A percentile compares a stretch with the other conserved stretches of the same genome.
These are phyloP conservation scores for Vaucheria bursata DNA, from an alignment of 352 stramenopile species.

Conservation along the genomic window DNA sequence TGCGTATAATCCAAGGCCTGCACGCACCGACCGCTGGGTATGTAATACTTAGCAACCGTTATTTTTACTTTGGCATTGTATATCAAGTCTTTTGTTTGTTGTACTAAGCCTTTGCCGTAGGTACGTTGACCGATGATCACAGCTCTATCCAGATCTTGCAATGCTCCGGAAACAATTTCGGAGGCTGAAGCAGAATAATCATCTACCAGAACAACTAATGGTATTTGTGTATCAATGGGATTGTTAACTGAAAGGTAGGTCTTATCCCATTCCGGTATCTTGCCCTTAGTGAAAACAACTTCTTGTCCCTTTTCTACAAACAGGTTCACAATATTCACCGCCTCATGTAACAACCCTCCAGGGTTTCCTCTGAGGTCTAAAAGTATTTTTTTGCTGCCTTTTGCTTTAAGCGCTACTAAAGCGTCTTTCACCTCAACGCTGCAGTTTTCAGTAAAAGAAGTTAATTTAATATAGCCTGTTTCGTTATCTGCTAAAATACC, in stretches of 20 bases:
- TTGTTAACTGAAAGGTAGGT: background rate
- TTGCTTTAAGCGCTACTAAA: background rate
- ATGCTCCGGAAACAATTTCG: constrained; percentile 14
- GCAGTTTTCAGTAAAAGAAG: background rate
- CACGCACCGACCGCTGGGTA: background rate
- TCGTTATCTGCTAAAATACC: background rate
- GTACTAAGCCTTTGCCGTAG: constrained; percentile 26
- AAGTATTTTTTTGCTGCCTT: no score
- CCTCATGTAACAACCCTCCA: background rate
- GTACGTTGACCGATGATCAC: constrained; percentile 19
- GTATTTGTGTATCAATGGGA: background rate
- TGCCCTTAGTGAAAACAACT: background rate
- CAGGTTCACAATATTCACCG: background rate
- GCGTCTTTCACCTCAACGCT: background rate
- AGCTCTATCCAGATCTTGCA: constrained; percentile 20
- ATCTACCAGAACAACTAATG: constrained; percentile 22
- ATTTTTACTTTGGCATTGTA: background rate
- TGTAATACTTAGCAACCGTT: background rate
- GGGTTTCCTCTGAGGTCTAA: background rate
- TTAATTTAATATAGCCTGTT: background rate
- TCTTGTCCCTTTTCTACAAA: background rate
- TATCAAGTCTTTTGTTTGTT: background rate
- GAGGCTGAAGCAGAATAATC: constrained; percentile 13
- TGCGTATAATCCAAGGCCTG: background rate
- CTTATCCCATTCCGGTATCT: background rate